A percentile compares a stretch with the other conserved stretches of the same genome.
Conservation (phyloP, 2,329 filamentous ascomycete species). For the Hirsutella minnesotensis region DNA sequence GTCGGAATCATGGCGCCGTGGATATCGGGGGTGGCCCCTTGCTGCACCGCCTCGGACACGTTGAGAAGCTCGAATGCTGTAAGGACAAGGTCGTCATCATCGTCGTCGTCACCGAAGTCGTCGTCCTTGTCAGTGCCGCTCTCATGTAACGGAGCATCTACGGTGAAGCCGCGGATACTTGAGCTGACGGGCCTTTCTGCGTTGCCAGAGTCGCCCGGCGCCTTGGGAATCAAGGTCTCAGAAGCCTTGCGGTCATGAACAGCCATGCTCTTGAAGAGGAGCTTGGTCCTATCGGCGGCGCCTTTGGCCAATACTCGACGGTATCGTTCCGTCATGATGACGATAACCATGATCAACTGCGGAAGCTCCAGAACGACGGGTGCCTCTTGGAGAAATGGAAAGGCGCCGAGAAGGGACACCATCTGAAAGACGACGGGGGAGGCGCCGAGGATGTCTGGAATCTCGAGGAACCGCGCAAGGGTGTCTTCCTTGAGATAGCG, state of each 20-base stretch:
- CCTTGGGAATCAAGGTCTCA: conserved; percentile 10
- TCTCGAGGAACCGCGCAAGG: conserved; percentile 58
- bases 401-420: conserved; percentile 58
- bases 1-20: conserved; percentile 59
- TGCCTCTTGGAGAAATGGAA: conserved; percentile 60
- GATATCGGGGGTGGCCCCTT: conserved; percentile 36
- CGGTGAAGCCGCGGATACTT: conserved; percentile 28
- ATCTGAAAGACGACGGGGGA: conserved; percentile 62
- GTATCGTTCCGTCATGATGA: conserved; percentile 61
- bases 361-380: conserved; percentile 59
- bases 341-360: conserved; percentile 59
- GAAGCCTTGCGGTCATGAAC: conserved; percentile 53
- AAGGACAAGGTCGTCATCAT: conserved; percentile 52
- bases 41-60: conserved; percentile 47
- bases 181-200: conserved; percentile 1
- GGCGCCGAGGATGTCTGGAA: conserved; percentile 57
- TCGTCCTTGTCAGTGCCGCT: conserved; percentile 24
- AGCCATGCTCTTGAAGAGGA: conserved; percentile 60
- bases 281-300: conserved; percentile 44
- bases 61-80: conserved; percentile 59
- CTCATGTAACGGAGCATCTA: conserved; percentile 30
- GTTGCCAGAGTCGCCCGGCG: not conserved
- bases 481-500: conserved; percentile 58
- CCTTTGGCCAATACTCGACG: conserved; percentile 48
- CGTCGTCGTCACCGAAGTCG: conserved; percentile 29